Evolutionary conservation across 2,329 filamentous ascomycete species (phyloP), one percentile per base, ranked within the genome.

Genomic region (Botrytis pseudocinerea): DNA sequence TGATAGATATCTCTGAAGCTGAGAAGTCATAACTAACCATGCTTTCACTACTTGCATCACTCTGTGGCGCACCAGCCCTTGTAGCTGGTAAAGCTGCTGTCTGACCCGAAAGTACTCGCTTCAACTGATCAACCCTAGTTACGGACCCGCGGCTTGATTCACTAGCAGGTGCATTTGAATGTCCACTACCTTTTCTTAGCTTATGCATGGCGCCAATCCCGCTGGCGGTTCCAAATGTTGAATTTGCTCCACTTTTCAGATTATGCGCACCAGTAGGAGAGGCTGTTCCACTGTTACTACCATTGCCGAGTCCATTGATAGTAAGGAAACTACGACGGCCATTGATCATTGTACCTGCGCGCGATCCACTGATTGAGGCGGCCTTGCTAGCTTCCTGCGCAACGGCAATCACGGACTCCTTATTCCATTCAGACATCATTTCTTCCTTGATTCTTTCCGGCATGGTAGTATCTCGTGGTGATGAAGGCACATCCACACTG

Each of bases 381-480:
- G 92, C 89, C 78, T 91, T 93, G 78, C 90, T 90, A 68, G 86
- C 88, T 72, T 92, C 89, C 74, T 92, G 89, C 66, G 93, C 87
- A 54, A 88, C 86, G 18, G 90, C 88, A 70, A 96, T 84, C 46
- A 92, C 92, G 22, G 85, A 83, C 35, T 97, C 94, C 79, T 91
- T 90, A 57, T 90, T 92, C 95, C 95, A 98, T 65, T 93, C 89
- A 32, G 88, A 85, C 73, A 94, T 84, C 88, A 98, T 93, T 76
- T 93, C 88, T 75, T 96, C 93, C 76, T 87, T 90, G 77, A 94
- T 88, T 42, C 85, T 86, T 25, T 84, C 81, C 0, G 94, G 92
- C 3, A 97, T 84, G 73, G 91, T 87, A n/a, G 83, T 82, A 51
- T 86, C 84, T 7, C 79, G 78, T 35, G 84, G 80, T 70, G 80